These are phyloP conservation scores for Cajanus cajan DNA, from an alignment of 306 rosid genomes.

Conservation along the genomic window DNA sequence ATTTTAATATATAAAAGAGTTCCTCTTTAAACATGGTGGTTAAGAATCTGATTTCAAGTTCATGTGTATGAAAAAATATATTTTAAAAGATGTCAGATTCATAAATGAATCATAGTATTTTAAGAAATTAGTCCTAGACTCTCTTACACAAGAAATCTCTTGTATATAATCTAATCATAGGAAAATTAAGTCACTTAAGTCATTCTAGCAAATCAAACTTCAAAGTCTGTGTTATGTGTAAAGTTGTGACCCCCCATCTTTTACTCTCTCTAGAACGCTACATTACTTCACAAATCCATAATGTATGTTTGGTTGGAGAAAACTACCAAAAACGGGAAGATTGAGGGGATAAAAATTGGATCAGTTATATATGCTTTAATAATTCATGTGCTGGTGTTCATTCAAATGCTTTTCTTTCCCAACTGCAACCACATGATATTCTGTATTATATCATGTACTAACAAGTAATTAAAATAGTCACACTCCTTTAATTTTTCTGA, in stretches of 20 bases:
- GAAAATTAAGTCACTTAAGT: no score
- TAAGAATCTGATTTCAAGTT: no score
- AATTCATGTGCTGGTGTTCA: constrained; percentile 18
- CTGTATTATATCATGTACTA: constrained; percentile 33
- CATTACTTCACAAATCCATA: constrained; percentile 8
- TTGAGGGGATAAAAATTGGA: constrained; percentile 14
- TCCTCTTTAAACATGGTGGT: no score
- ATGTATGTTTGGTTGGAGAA: constrained; percentile 24
- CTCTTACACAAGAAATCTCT: no score
- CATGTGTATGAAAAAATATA: no score
- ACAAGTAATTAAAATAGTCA: constrained; percentile 31
- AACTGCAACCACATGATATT: constrained; percentile 53
- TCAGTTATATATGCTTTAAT: constrained; percentile 17
- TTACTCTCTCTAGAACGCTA: background rate
- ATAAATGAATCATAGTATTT: no score
- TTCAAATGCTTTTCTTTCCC: constrained; percentile 39
- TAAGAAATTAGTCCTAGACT: no score
- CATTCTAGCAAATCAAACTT: background rate
- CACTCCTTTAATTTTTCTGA: background rate
- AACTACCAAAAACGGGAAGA: background rate
- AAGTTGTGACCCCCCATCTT: constrained; percentile 4
- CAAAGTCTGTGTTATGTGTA: background rate
- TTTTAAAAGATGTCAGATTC: no score
- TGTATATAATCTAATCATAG: no score
- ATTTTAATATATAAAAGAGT: no score